Base-by-base conservation (phyloP, 768 basidiomycete species). In the Thelephora ganbajun region DNA sequence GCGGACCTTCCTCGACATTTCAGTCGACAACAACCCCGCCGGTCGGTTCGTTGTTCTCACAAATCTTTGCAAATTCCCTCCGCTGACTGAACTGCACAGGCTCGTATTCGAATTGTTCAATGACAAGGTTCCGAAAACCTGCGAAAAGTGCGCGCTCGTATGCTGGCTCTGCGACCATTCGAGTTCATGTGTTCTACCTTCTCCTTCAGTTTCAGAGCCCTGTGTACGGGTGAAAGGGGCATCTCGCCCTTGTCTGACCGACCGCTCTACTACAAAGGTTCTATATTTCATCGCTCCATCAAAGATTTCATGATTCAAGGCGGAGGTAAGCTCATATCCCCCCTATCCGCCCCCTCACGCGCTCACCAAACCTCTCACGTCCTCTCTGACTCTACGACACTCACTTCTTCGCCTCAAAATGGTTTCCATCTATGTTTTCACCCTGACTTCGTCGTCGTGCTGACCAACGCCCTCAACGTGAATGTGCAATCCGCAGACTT, bases 161-260 rank as follows among this genome's bases (percentile, higher is more conserved):
- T 35, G 35, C 11, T 26, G 37, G 26, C 16, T 45, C 45, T 20
- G 35, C 16, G 34, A 39, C 49, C 49, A 36, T 43, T 16, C 30
- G 22, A 30, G 44, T 20, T 36, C 37, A 34, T 2, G 9, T 48
- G 44, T 20, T n/a, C 19, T 39, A 34, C 34, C 44, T 7, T 45
- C 33, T 45, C 13, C 9, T 11, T 42, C 53, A 93, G 89, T 64
- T 93, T 93, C 61, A 77, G 90, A 39, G 77, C 80, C 2, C 66
- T 94, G 46, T 89, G 85, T 60, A 93, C 89, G 1, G 91, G 91
- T 7, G 85, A 90, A 61, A 79, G 77, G 56, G 91, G 90, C 4
- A 55, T 82, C 6, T 87, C 85, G 0, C 61, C 70, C 0, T 59
- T 69, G 18, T 71, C 76, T 1, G 73, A 80, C n/a, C 62, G 77